Base-by-base conservation (phyloP, 2,329 filamentous ascomycete species). In the Aspergillus brasiliensis region DNA sequence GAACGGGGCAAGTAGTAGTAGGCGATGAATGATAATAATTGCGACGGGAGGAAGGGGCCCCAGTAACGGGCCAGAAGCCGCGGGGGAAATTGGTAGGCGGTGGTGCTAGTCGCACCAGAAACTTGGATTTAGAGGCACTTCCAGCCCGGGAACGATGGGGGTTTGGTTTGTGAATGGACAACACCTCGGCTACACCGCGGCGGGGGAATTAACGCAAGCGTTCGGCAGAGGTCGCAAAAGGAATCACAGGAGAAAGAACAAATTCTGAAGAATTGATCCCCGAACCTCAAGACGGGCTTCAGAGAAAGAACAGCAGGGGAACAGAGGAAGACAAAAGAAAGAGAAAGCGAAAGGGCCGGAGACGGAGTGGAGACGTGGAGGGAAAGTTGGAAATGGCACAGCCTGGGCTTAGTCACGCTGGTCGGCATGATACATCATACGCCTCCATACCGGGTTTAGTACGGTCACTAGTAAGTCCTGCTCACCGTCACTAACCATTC, bases 81-180 rank as follows among this genome's bases (percentile, higher is more conserved):
- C 56, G 63, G 60, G 58, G 65, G 57, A 52, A 58, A 61, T 21
- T 34, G 56, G 57, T 46, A 62, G 58, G 57, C 57, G 55, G 57
- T 62, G 60, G 56, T 63, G 59, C 56, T 51, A 59, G 52, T 59
- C 49, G 52, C 59, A 46, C 52, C 52, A 44, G 52, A 55, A 55
- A 55, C 38, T 28, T 67, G 62, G 57, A 46, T 61, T 63, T 56
- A 69, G 59, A 52, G 62, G 64, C 60, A 67, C 44, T 57, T 68
- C 59, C 64, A 70, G 65, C 64, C 65, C 66, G 67, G 65, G 62
- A 71, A 63, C 57, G 60, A 64, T 58, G 54, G 62, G 58, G 62
- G 59, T 34, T 25, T 34, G 31, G 58, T 47, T 47, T 61, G 61
- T 65, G 53, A 46, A 42, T 21, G 34, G 37, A 38, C 37, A 42